Conservation (phyloP, 495 filamentous ascomycete species). For the Aspergillus funiculosus region DNA sequence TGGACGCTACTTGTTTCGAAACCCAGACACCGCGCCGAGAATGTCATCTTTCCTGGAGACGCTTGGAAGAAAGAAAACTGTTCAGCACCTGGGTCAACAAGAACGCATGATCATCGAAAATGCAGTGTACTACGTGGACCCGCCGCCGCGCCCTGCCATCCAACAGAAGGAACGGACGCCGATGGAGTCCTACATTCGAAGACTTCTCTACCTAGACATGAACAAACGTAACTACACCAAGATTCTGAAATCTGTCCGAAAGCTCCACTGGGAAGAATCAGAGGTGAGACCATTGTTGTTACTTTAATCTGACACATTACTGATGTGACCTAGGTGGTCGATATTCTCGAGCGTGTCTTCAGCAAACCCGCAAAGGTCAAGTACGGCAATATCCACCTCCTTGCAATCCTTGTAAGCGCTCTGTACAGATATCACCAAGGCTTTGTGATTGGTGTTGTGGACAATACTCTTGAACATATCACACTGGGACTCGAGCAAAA, state of each 20-base stretch:
- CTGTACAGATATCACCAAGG: conserved; percentile 87
- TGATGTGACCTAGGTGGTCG: conserved; percentile 55
- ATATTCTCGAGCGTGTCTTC: conserved; percentile 83
- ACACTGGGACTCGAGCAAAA: conserved; percentile 86
- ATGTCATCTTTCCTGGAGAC: conserved; percentile 95
- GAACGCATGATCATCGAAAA: conserved; percentile 99
- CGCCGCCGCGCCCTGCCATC: conserved; percentile 87
- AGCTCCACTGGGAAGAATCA: conserved; percentile 93
- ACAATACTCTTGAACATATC: conserved; percentile 84
- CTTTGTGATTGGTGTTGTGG: conserved; percentile 81
- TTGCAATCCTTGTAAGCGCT: conserved; percentile 85
- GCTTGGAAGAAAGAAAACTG: conserved; percentile 88
- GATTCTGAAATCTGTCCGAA: conserved; percentile 85
- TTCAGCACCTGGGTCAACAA: conserved; percentile 89
- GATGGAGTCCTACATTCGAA: conserved; percentile 85
- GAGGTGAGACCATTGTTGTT: conserved; percentile 53
- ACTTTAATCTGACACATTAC: neutral
- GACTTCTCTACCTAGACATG: conserved; percentile 86
- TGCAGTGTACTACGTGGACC: conserved; percentile 96
- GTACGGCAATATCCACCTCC: conserved; percentile 92
- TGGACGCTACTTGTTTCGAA: conserved; percentile 87
- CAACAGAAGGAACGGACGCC: conserved; percentile 93
- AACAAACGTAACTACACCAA: conserved; percentile 91
- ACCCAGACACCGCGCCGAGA: conserved; percentile 84
- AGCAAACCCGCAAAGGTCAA: conserved; percentile 95